Conservation (phyloP, 768 basidiomycete genomes). For the Mycena indigotica region DNA sequence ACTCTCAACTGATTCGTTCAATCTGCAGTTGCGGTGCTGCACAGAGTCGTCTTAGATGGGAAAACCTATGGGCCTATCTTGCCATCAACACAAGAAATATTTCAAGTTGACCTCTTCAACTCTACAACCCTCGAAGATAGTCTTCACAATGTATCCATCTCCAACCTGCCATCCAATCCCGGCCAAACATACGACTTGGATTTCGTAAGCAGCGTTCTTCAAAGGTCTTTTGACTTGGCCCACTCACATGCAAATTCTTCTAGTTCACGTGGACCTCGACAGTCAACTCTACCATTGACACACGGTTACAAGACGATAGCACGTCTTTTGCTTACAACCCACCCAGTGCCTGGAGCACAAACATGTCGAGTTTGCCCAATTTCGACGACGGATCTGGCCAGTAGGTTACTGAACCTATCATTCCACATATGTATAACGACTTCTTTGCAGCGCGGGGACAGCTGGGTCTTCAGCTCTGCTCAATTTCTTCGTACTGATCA, state of each 20-base stretch:
- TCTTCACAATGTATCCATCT: neutral
- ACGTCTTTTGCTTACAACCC: slow-evolving; percentile 5
- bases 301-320: slow-evolving; percentile 9
- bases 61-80: slow-evolving; percentile 1
- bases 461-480: neutral
- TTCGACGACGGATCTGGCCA: slow-evolving; percentile 15
- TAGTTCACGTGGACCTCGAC: slow-evolving; percentile 10
- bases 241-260: neutral
- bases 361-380: neutral
- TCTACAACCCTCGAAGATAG: slow-evolving; percentile 1
- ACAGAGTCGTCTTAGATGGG: slow-evolving; percentile 3
- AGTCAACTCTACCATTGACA: slow-evolving; percentile 2
- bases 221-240: neutral
- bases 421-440: neutral
- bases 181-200: slow-evolving; percentile 2
- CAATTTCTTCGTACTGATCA: neutral
- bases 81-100: neutral
- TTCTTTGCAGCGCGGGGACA: neutral
- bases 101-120: slow-evolving; percentile 13
- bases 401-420: neutral
- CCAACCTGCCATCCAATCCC: neutral
- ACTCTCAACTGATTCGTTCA: neutral
- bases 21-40: neutral
- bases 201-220: neutral
- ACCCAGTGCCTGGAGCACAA: neutral